Base-by-base conservation (phyloP, 345 rosid species). In the Salix purpurea region DNA sequence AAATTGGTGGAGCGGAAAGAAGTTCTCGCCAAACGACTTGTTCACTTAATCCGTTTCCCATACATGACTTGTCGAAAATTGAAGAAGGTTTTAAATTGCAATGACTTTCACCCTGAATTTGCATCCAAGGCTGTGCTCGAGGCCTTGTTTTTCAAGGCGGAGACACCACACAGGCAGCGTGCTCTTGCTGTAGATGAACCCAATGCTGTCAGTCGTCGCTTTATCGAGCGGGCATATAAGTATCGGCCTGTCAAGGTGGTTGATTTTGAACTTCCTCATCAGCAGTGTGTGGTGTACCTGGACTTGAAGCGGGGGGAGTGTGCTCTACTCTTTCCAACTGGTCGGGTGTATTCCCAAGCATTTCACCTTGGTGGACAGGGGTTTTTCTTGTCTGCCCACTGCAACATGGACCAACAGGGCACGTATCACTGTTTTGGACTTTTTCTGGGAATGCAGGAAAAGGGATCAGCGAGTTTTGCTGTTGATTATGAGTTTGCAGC, bases 121-220 rank as follows among this genome's bases (percentile, higher is more conserved):
- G 87, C 91, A 70, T 84, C 90, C 28, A 82, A 84, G 74, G 86
- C 90, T 74, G 97, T 92, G 71, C 88, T 88, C 0, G 92, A 89
- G 78, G 91, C 97, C 72, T 91, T 94, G 70, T 90, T 90, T 77
- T 91, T 88, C 90, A 92, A 90, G 87, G 87, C 90, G 36, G 94
- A 90, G 79, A 79, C 91, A 19, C 83, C 91, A 65, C 74, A 82
- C 72, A 50, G 85, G 77, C 94, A 85, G 74, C 85, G 86, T 6
- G 46, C 70, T 30, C 85, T 87, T 56, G 88, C 88, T 66, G 78
- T 85, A 13, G 88, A 89, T 73, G 89, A 86, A 72, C 77, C 83
- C 8, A 78, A 65, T 61, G 48, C 85, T 72, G 30, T 61, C 6
- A 56, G 62, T 61, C 85, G 77, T 19, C 88, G 89, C 70, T 90